Percentiles rank a stretch among this genome's conserved stretches.
Evolutionary conservation across 805 yeast species (phyloP).

Genomic region (Candida boidinii): DNA sequence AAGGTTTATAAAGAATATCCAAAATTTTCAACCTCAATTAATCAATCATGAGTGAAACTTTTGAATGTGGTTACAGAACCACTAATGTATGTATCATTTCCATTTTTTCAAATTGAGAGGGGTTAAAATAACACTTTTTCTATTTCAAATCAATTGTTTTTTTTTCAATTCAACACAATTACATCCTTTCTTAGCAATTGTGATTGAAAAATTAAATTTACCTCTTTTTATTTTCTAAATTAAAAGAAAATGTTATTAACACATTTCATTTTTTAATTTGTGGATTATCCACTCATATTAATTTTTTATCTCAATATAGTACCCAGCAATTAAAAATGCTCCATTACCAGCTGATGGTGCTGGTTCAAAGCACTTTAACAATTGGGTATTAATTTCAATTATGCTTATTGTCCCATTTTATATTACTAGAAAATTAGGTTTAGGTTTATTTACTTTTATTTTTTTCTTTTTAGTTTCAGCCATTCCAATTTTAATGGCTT

Average conservation of each 20-base stretch:
- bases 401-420: constrained; percentile 53
- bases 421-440: constrained; percentile 56
- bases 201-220: too few species aligned
- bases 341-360: constrained; percentile 91
- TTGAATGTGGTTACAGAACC: constrained; percentile 42
- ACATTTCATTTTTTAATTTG: too few species aligned
- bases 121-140: too few species aligned
- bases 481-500: constrained; percentile 70
- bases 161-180: constrained; percentile 2
- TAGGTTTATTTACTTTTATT: constrained; percentile 60
- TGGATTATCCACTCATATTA: too few species aligned
- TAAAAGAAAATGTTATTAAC: too few species aligned
- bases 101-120: too few species aligned
- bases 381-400: constrained; percentile 40
- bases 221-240: too few species aligned
- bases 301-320: too few species aligned
- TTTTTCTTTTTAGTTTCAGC: constrained; percentile 47
- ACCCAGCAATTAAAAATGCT: constrained; percentile 75
- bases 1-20: too few species aligned
- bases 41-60: too few species aligned
- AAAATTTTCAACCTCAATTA: too few species aligned
- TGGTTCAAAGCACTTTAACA: constrained; percentile 68
- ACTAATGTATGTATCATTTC: constrained; percentile 29
- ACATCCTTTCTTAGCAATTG: too few species aligned
- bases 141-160: not conserved